Evolutionary conservation across 345 rosid species (phyloP).

Genomic region (Leavenworthia alabamica): DNA sequence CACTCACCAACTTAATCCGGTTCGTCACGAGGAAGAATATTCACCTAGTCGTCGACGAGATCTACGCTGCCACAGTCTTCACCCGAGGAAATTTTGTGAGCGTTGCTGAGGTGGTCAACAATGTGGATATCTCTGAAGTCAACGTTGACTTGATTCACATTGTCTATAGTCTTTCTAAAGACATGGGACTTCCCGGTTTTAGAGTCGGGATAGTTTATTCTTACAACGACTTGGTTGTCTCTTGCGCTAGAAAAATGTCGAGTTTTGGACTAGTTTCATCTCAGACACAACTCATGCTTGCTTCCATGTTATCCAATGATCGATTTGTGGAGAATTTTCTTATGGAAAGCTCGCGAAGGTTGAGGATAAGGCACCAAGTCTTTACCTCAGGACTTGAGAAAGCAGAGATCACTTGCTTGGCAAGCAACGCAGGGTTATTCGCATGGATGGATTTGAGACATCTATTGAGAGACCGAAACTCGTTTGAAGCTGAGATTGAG

Average conservation of each 20-base stretch:
- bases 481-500: conserved; percentile 43
- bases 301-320: conserved; percentile 65
- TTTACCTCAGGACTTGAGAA: conserved; percentile 45
- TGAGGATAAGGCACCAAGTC: conserved; percentile 38
- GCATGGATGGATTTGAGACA: conserved; percentile 78
- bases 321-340: conserved; percentile 45
- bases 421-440: conserved; percentile 60
- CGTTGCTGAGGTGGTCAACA: conserved; percentile 53
- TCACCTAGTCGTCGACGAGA: conserved; percentile 78
- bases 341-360: conserved; percentile 46
- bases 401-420: conserved; percentile 47
- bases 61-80: conserved; percentile 69
- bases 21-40: conserved; percentile 51
- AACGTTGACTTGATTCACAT: conserved; percentile 63
- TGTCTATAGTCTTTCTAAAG: conserved; percentile 80
- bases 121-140: conserved; percentile 31
- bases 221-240: conserved; percentile 55
- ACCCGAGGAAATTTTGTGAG: conserved; percentile 48
- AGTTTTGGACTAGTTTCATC: conserved; percentile 82
- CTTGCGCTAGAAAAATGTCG: conserved; percentile 71
- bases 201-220: conserved; percentile 78
- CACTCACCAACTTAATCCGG: conserved; percentile 39
- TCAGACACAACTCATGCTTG: conserved; percentile 62
- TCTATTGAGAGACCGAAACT: conserved; percentile 40
- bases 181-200: conserved; percentile 85